These are phyloP conservation scores for Adenanthera pavonina DNA, from an alignment of 306 rosid species.

Conservation along the genomic window DNA sequence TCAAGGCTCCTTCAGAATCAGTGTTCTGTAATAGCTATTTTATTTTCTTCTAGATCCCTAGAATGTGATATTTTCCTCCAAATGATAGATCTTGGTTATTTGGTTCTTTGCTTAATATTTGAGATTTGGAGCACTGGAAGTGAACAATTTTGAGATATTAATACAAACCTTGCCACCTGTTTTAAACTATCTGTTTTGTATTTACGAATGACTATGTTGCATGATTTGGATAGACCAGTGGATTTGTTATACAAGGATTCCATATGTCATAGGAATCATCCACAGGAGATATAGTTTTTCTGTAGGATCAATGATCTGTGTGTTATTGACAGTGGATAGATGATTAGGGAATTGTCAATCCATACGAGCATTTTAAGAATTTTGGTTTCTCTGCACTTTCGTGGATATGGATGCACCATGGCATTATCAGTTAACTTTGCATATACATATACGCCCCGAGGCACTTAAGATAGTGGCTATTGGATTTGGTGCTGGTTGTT, in stretches of 20 bases:
- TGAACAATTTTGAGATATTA: constrained; percentile 44
- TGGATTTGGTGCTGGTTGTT: no score
- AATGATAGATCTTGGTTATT: constrained; percentile 40
- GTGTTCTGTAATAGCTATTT: constrained; percentile 33
- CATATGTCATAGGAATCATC: not conserved
- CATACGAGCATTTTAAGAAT: no score
- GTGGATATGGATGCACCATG: no score
- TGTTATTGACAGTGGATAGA: not conserved
- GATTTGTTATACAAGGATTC: not conserved
- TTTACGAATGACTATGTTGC: not conserved
- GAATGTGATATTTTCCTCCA: constrained; percentile 35
- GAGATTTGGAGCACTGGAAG: constrained; percentile 39
- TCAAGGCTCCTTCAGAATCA: constrained; percentile 27
- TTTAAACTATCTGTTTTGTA: not conserved
- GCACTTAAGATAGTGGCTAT: no score
- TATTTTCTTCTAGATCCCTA: constrained; percentile 11
- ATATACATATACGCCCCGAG: no score
- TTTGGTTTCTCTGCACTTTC: no score
- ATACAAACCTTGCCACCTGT: not conserved
- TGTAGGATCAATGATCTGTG: not conserved
- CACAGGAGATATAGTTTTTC: no score
- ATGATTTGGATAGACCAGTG: not conserved
- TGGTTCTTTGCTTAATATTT: constrained; percentile 26
- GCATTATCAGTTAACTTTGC: no score
- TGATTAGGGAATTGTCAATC: not conserved